Conservation (phyloP, 768 basidiomycete genomes). For the Lactarius trivialis region DNA sequence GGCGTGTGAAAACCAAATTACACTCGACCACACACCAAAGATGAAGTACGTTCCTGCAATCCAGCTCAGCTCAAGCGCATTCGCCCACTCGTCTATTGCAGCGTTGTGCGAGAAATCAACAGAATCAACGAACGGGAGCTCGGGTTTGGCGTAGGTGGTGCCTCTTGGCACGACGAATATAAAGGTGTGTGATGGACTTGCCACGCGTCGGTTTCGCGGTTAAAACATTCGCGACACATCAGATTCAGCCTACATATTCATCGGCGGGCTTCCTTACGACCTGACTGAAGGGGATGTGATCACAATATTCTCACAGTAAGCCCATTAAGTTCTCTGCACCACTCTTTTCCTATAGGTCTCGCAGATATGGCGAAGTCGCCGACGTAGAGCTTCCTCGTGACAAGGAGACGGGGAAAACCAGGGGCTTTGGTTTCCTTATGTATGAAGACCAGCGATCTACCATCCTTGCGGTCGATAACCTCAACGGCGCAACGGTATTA, state of each 20-base stretch:
- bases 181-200: conserved; percentile 44
- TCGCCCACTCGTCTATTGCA: conserved; percentile 30
- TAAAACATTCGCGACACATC: not conserved
- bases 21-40: conserved; percentile 17
- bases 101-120: conserved; percentile 89
- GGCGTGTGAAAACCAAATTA: conserved; percentile 18
- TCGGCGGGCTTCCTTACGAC: conserved; percentile 82
- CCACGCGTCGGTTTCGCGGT: conserved; percentile 10
- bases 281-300: conserved; percentile 97
- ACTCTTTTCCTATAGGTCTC: not conserved
- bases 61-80: not conserved
- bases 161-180: conserved; percentile 96
- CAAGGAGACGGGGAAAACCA: conserved; percentile 84
- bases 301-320: conserved; percentile 95
- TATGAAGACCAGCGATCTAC: conserved; percentile 98
- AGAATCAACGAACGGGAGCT: conserved; percentile 90
- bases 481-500: conserved; percentile 89
- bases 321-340: conserved; percentile 18
- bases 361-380: conserved; percentile 93
- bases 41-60: conserved; percentile 60
- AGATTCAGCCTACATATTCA: conserved; percentile 95
- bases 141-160: conserved; percentile 60
- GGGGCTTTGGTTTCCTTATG: conserved; percentile 96
- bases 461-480: conserved; percentile 93
- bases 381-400: conserved; percentile 93